A percentile compares a stretch with the other conserved stretches of the same genome.
phyloP scores from a whole-genome alignment of 164 flowering plant genomes.

The Euptelea pleiosperma region DNA sequence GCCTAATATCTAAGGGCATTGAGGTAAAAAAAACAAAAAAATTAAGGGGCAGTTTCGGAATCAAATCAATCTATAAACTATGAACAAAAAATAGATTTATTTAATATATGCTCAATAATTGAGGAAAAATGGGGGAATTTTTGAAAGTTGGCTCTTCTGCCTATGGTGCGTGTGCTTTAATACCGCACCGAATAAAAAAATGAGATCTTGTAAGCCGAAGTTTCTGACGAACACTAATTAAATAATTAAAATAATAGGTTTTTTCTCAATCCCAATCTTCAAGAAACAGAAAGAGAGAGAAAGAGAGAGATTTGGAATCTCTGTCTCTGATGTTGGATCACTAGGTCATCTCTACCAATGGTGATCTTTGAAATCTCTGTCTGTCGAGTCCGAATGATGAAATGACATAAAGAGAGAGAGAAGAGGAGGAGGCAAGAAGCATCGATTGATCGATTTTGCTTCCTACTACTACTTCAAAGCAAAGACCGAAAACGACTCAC shows the following conservation, averaged over 20 bases:
- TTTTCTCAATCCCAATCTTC: constrained; percentile 1
- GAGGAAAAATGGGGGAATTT: constrained; percentile 3
- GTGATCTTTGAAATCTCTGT: constrained; percentile 9
- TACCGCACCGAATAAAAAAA: constrained; percentile 18
- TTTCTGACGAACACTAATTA: constrained; percentile 26
- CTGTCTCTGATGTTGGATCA: constrained; percentile 3
- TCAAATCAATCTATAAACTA: too few species aligned
- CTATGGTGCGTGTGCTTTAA: constrained; percentile 19
- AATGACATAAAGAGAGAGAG: constrained; percentile 15
- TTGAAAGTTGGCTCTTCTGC: constrained; percentile 8
- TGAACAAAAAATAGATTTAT: too few species aligned
- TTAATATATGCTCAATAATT: constrained; percentile 4
- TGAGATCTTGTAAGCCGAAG: constrained; percentile 28
- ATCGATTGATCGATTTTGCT: background rate
- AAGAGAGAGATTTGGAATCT: constrained; percentile 8
- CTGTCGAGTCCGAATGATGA: constrained; percentile 2
- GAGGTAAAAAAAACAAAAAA: too few species aligned
- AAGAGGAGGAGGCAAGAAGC: background rate
- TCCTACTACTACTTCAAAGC: too few species aligned
- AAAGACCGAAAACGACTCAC: too few species aligned
- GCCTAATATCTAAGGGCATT: too few species aligned
- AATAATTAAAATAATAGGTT: background rate
- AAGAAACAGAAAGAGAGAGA: background rate
- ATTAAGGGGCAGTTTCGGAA: background rate
- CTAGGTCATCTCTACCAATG: background rate